Evolutionary conservation across 768 basidiomycete species (phyloP), one percentile per base, ranked within the genome.

Genomic region (Phylloporus sp.): DNA sequence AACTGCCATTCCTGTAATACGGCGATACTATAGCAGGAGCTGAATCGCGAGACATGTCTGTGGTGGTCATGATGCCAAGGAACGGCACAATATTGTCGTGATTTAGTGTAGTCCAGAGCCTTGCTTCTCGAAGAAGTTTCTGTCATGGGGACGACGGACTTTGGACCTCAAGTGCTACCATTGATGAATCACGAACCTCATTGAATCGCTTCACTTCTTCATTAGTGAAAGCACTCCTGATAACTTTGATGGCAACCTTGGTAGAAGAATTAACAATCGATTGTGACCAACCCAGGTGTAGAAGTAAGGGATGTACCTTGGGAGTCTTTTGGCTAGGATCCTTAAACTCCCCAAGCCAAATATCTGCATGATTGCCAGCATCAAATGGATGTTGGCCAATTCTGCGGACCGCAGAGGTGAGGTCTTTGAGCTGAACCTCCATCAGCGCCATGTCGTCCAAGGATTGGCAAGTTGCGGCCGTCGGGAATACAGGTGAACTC

Each of bases 241-340:
- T 66, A 1, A 66, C 56, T 54, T 66, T 66, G 41, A 66, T 64
- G 18, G 65, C 65, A 24, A 66, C 60, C 56, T 66, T 45, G 49
- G 36, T 20, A 22, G 26, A 20, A 23, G 32, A 27, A 16, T 29
- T 16, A 32, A 15, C 16, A 29, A 24, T 41, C 22, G 11, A 26
- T 26, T 18, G 24, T 9, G n/a, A 42, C 43, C 28, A 11, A 42
- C 28, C 15, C 8, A 9, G 43, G 34, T 11, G 8, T 40, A 26
- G 20, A 28, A 5, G 20, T 9, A 31, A 49, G 34, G 32, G 26
- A 29, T 32, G n/a, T 38, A 58, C 61, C 42, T 53, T 57, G 18
- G 1, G 32, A 9, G n/a, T 35, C n/a, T 39, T 29, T 20, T 53
- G 44, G 15, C 38, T 45, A 16, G 51, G 49, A 45, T 64, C 59